Conservation (phyloP, 1,139 yeast genomes). For the Torulaspora globosa region DNA sequence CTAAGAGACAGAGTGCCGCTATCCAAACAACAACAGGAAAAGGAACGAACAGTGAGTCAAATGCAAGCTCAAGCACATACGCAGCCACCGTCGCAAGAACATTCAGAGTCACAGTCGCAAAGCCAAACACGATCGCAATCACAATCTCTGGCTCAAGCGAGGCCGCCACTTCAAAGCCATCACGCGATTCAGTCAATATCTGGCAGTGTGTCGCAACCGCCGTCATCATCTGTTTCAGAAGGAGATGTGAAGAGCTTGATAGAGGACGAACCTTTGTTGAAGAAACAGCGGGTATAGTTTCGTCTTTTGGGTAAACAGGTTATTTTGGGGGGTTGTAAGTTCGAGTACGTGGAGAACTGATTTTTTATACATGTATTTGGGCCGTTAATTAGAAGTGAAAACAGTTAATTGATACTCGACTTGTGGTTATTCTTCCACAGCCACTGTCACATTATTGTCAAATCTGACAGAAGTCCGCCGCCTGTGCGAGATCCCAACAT, state of each 20-base stretch:
- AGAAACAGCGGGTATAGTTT: conserved; percentile 32
- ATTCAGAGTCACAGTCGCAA: conserved; percentile 6
- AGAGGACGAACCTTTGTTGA: conserved; percentile 29
- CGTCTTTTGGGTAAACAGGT: background rate
- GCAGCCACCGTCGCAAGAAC: conserved; percentile 13
- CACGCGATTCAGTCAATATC: conserved; percentile 7
- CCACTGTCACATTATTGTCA: conserved; percentile 56
- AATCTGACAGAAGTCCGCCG: conserved; percentile 73
- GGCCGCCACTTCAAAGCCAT: conserved; percentile 9
- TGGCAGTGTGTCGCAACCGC: conserved; percentile 10
- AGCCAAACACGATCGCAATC: conserved; percentile 10
- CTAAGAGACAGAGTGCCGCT: conserved; percentile 41
- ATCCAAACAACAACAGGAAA: conserved; percentile 18
- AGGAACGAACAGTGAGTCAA: conserved; percentile 1
- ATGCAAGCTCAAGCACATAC: conserved; percentile 11
- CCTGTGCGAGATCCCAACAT: conserved; percentile 34
- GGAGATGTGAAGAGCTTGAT: conserved; percentile 15
- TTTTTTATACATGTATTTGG: conserved; percentile 9
- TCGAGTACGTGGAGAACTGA: background rate
- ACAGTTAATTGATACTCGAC: background rate
- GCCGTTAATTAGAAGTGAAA: conserved; percentile 2
- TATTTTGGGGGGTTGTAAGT: background rate
- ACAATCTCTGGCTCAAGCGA: conserved; percentile 8
- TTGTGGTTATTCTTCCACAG: conserved; percentile 34
- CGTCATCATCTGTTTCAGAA: conserved; percentile 15